Conservation (phyloP, 495 filamentous ascomycete genomes). For the Neurospora sp. region DNA sequence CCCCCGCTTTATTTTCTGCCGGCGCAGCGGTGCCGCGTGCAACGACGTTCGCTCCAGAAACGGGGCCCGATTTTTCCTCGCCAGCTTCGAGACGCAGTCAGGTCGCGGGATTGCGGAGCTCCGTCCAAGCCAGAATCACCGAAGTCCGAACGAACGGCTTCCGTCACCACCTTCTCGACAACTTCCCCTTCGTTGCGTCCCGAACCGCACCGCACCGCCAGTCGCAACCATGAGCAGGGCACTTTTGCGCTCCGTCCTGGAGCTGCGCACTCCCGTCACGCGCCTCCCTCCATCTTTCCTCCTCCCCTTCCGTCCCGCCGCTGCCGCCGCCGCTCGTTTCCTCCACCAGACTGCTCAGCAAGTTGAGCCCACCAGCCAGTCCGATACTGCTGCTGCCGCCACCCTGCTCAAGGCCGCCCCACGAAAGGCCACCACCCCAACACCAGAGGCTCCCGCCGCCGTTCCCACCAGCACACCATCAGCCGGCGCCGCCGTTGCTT, state of each 20-base stretch:
- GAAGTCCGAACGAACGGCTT: not conserved
- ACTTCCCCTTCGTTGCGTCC: conserved; percentile 7
- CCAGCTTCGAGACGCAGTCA: not conserved
- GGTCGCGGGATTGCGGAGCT: conserved; percentile 2
- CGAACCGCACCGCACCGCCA: conserved; percentile 3
- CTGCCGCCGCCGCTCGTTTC: conserved; percentile 13
- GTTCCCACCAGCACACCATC: conserved; percentile 2
- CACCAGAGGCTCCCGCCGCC: not conserved
- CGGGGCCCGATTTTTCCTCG: conserved; percentile 1
- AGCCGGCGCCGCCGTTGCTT: not conserved
- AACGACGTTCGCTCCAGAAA: not conserved
- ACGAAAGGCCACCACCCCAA: conserved; percentile 13
- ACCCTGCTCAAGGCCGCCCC: not conserved
- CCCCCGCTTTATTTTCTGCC: conserved; percentile 4
- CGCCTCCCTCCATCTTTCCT: conserved; percentile 24
- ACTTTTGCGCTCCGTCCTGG: conserved; percentile 38
- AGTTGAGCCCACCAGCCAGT: conserved; percentile 13
- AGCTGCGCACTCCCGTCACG: conserved; percentile 30
- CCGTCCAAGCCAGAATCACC: not conserved
- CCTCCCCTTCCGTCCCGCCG: conserved; percentile 19
- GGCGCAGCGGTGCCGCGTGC: not conserved
- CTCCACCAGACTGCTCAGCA: conserved; percentile 22
- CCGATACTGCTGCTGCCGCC: conserved; percentile 3
- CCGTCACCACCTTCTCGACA: conserved; percentile 9
- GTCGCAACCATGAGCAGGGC: conserved; percentile 32